Percentiles rank a stretch among this genome's conserved stretches.
phyloP scores from a whole-genome alignment of 495 filamentous ascomycete species.

The Aspergillus wentii region DNA sequence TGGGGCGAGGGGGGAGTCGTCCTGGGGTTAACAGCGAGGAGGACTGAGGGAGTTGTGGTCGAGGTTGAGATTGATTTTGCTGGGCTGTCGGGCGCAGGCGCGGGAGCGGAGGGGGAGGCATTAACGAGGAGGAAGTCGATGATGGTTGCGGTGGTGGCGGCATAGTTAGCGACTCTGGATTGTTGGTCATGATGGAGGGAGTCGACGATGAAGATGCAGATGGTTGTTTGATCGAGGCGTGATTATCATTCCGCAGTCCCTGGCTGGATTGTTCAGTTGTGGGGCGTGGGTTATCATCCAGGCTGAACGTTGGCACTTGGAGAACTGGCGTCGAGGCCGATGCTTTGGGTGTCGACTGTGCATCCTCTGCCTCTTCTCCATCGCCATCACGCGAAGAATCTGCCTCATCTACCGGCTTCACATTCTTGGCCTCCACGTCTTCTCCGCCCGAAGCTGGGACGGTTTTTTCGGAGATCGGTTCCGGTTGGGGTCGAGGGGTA shows the following conservation, averaged over 20 bases:
- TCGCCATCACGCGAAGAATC: constrained; percentile 4
- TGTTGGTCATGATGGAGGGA: constrained; percentile 25
- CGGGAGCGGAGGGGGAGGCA: constrained; percentile 34
- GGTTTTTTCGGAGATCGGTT: constrained; percentile 15
- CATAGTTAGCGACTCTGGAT: constrained; percentile 12
- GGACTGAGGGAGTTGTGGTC: constrained; percentile 2
- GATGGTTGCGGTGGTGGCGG: constrained; percentile 5
- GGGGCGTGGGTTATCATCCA: constrained; percentile 15
- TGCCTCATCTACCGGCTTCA: too few species aligned
- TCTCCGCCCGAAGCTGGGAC: too few species aligned
- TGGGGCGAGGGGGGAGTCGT: constrained; percentile 17
- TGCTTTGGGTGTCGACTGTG: constrained; percentile 48
- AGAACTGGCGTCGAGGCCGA: constrained; percentile 24
- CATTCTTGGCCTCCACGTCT: too few species aligned
- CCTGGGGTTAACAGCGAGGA: constrained; percentile 3
- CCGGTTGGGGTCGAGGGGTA: constrained; percentile 16
- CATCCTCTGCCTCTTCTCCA: constrained; percentile 19
- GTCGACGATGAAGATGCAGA: constrained; percentile 27
- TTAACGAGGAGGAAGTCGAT: constrained; percentile 24
- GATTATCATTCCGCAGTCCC: not conserved
- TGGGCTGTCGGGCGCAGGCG: constrained; percentile 21
- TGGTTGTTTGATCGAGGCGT: constrained; percentile 9
- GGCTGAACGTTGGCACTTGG: constrained; percentile 28
- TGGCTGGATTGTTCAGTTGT: constrained; percentile 3
- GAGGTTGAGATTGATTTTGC: constrained; percentile 12